A percentile compares a stretch with the other conserved stretches of the same genome.
These are phyloP conservation scores for Talaromyces thailandensis DNA, from an alignment of 495 filamentous ascomycete genomes.

Conservation along the genomic window DNA sequence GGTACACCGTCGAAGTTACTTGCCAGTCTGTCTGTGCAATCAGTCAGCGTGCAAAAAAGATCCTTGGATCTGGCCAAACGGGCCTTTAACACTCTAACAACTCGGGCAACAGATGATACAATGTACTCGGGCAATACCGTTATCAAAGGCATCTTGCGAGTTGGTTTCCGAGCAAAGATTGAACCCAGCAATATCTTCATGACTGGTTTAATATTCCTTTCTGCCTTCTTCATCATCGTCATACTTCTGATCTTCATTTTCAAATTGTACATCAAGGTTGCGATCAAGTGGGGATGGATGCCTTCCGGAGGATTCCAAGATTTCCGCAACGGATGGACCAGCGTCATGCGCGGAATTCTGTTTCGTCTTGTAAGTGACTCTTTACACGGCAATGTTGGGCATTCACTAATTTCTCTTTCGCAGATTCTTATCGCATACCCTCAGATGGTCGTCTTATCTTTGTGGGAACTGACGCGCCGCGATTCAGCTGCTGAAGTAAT, in stretches of 20 bases:
- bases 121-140: slow-evolving; percentile 36
- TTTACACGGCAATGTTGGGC: neutral
- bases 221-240: slow-evolving; percentile 20
- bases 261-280: slow-evolving; percentile 60
- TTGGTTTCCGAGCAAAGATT: slow-evolving; percentile 69
- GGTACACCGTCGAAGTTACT: slow-evolving; percentile 72
- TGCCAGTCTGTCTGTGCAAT: slow-evolving; percentile 54
- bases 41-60: slow-evolving; percentile 70
- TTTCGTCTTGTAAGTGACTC: slow-evolving; percentile 53
- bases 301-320: slow-evolving; percentile 71
- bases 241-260: slow-evolving; percentile 56
- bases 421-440: slow-evolving; percentile 72
- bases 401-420: neutral
- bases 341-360: slow-evolving; percentile 71
- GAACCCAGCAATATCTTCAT: slow-evolving; percentile 79
- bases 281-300: slow-evolving; percentile 56
- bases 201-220: slow-evolving; percentile 69
- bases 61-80: slow-evolving; percentile 29
- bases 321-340: slow-evolving; percentile 74
- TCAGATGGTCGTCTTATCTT: slow-evolving; percentile 70
- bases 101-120: slow-evolving; percentile 33
- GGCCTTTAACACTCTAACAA: slow-evolving; percentile 37
- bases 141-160: slow-evolving; percentile 71
- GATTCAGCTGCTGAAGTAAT: slow-evolving; percentile 74
- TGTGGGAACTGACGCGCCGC: slow-evolving; percentile 73